Evolutionary conservation across 305 asterid species (phyloP), one percentile per base, ranked within the genome.

Genomic region (Fraxinus xanthoxyloides): DNA sequence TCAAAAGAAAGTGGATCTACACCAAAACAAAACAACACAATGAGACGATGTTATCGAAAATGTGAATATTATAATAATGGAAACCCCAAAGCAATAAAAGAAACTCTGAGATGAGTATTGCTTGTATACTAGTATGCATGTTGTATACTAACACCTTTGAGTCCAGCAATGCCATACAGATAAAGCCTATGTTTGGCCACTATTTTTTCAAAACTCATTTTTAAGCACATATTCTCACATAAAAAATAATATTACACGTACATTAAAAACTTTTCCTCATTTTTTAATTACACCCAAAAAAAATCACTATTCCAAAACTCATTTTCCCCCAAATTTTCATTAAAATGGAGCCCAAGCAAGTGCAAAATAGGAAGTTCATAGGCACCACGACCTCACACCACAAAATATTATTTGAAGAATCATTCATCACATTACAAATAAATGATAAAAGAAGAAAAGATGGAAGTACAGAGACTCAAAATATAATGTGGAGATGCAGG

Each of bases 1-100:
- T 82, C 80, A 94, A 7, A 63, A 95, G 97, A 79, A 85, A 92
- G 86, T 82, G 77, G 76, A 93, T 82, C 99, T 95, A 97, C 96
- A 92, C 19, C 74, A 75, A 84, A 72, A 30, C 80, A 87, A 43
- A 83, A 70, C 17, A 84, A 82, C 46, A 83, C 59, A 4, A 80
- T 90, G 34, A 78, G 85, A 54, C 26, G 9, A 54, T n/a, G 65
- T 54, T n/a, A 6, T 46, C 21, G 17, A 21, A 7, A 70, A 30
- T 13, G n/a, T 15, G 67, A 31, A 30, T 17, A 77, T 0, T 40
- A 72, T 23, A 43, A 10, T 5, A 80, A 81, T 30, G 63, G 63
- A 51, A 17, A 17, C 24, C 63, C 24, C 4, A 51, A 51, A 51
- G 21, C 63, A 51, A 51, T 51, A 17, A 17, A 51, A 51, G 63